Evolutionary conservation across 2,329 filamentous ascomycete genomes (phyloP), one percentile per base, ranked within the genome.

Genomic region (Thelonectria blattea): DNA sequence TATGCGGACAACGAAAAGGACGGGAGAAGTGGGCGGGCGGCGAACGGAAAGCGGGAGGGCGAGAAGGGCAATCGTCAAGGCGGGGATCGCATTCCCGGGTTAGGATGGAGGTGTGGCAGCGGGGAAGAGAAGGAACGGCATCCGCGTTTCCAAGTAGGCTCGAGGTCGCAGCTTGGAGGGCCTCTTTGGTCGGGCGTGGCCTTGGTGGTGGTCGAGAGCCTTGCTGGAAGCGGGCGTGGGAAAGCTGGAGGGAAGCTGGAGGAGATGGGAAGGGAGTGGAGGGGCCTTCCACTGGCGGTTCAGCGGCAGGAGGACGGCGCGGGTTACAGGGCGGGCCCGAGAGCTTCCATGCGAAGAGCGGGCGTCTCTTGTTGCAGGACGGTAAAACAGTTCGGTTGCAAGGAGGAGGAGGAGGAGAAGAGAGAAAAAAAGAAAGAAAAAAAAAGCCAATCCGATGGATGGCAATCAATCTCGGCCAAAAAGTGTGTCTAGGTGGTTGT

Each of bases 41-140:
- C n/a, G 43, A n/a, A 49, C n/a, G 41, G 17, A n/a, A 51, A 53
- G 61, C 43, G 37, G 56, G 48, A 43, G 56, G 47, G 39, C 7
- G 54, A 57, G 55, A 55, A 42, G 50, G 60, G 50, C 60, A 57
- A 59, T 41, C 37, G 50, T 66, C 65, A 63, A 64, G 65, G 55
- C 65, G 63, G 66, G 61, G 65, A 58, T 71, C 51, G 70, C 68
- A 71, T 71, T 71, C 68, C 68, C 58, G 66, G n/a, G 65, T 64
- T 62, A 64, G 51, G 56, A 58, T 68, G 51, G 67, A 63, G 60
- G 43, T 37, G 65, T 56, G 50, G 47, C 60, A 54, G 60, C 58
- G 60, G 48, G 45, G 54, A 54, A 43, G 63, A 48, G 56, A 68
- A 59, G 64, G 58, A 68, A 65, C 58, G 67, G 65, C 65, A 65